Percentiles rank a stretch among this genome's conserved stretches.
phyloP scores from a whole-genome alignment of 2,329 filamentous ascomycete genomes.

The Colletotrichum destructivum region DNA sequence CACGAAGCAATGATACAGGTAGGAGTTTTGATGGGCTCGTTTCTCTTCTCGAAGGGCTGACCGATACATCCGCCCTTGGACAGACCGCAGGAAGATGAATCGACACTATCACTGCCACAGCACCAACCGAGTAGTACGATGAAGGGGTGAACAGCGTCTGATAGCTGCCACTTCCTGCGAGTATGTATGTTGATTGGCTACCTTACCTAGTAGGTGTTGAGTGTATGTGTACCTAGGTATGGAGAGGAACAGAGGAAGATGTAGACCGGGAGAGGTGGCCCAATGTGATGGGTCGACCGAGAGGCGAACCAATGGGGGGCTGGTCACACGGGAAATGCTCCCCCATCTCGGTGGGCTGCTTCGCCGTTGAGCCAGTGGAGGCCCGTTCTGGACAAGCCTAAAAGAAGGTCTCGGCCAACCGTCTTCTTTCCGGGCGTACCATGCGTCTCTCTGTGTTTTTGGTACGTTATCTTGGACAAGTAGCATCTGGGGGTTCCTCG shows the following conservation, averaged over 20 bases:
- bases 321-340: not conserved
- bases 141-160: no score
- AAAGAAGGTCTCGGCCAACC: not conserved
- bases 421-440: not conserved
- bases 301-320: slow-evolving; percentile 23
- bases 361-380: not conserved
- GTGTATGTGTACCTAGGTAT: not conserved
- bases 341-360: slow-evolving; percentile 9
- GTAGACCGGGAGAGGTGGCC: slow-evolving; percentile 11
- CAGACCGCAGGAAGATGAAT: no score
- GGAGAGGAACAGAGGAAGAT: not conserved
- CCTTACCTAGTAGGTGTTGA: no score
- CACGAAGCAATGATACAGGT: no score
- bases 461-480: not conserved
- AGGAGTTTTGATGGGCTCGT: no score
- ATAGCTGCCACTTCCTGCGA: no score
- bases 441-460: not conserved
- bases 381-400: not conserved
- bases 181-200: no score
- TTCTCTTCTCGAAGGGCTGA: no score
- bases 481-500: not conserved
- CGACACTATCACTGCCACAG: no score
- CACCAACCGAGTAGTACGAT: no score
- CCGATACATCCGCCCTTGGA: no score
- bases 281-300: slow-evolving; percentile 31